phyloP scores from a whole-genome alignment of 768 basidiomycete genomes.

The Kwoniella mangroviensis region DNA sequence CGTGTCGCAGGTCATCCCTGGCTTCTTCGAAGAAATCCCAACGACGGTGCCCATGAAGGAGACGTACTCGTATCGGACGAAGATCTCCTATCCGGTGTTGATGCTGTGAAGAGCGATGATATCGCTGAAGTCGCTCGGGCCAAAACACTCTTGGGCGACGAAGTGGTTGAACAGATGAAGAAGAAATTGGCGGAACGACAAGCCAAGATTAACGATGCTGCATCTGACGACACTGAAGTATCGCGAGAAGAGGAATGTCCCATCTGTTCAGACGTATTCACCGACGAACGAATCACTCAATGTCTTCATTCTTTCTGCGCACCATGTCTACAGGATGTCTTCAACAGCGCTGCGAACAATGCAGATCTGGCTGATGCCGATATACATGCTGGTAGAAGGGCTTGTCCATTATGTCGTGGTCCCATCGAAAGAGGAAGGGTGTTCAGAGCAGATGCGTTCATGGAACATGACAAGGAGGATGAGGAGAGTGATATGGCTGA shows the following conservation, averaged over 20 bases:
- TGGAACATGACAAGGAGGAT: constrained; percentile 59
- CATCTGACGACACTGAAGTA: constrained; percentile 28
- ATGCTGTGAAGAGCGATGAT: constrained; percentile 27
- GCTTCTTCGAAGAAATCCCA: constrained; percentile 67
- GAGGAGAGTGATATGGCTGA: constrained; percentile 23
- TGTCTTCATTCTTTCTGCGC: constrained; percentile 71
- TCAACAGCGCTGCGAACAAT: constrained; percentile 60
- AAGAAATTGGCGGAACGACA: constrained; percentile 36
- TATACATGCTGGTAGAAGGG: constrained; percentile 27
- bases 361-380: constrained; percentile 58
- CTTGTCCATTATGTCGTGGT: constrained; percentile 69
- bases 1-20: constrained; percentile 62
- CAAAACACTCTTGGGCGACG: constrained; percentile 26
- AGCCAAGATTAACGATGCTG: constrained; percentile 6
- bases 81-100: constrained; percentile 34
- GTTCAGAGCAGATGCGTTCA: constrained; percentile 68
- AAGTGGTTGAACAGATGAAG: constrained; percentile 40
- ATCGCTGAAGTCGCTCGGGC: constrained; percentile 36
- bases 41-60: constrained; percentile 49
- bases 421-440: constrained; percentile 62
- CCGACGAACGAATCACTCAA: constrained; percentile 64
- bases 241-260: constrained; percentile 60
- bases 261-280: constrained; percentile 69
- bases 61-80: constrained; percentile 62
- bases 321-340: constrained; percentile 66